Evolutionary conservation across 1,284 basidiomycete species (phyloP), one percentile per base, ranked within the genome.

Genomic region (Flammula alnicola): DNA sequence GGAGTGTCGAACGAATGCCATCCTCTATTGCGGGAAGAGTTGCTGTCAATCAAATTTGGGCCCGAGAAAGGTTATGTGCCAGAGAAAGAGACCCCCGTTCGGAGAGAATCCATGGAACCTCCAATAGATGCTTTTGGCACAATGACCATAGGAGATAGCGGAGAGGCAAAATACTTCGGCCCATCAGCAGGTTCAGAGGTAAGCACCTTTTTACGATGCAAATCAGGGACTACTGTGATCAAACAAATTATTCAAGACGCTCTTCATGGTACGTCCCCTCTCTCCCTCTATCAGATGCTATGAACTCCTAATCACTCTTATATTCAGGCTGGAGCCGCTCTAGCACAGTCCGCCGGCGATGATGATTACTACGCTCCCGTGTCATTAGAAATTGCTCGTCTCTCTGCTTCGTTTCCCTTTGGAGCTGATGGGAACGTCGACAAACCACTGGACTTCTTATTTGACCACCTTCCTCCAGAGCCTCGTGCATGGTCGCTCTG

Each of bases 101-200:
- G 49, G 27, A 58, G 51, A 25, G 54, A 57, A 47, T 51, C 53
- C 3, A 26, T 30, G 5, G 63, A 73, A 42, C 57, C 61, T 25
- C 61, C 64, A 17, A 67, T 78, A 27, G 68, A 79, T 62, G 77
- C 77, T 16, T 59, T 77, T 39, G 84, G 84, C 1, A 86, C 84
- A 5, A 68, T 86, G 40, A 84, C 81, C 1, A 76, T 86, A 26
- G 80, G 79, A 4, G 80, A 83, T 49, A 69, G 74, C 36, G 84
- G 83, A 5, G 80, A 81, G 60, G 80, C 77, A n/a, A 83, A 81
- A 58, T 86, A 86, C 62, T 85, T 83, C 58, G 84, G 84, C n/a
- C 79, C 80, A 32, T 82, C 84, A 35, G 82, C 77, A n/a, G 83
- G 81, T 23, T 75, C 81, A 26, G 81, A 75, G 65, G 74, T 73